A percentile compares a stretch with the other conserved stretches of the same genome.
Conservation (phyloP, 2,329 filamentous ascomycete genomes). For the Fusarium neocosmosporiellum region DNA sequence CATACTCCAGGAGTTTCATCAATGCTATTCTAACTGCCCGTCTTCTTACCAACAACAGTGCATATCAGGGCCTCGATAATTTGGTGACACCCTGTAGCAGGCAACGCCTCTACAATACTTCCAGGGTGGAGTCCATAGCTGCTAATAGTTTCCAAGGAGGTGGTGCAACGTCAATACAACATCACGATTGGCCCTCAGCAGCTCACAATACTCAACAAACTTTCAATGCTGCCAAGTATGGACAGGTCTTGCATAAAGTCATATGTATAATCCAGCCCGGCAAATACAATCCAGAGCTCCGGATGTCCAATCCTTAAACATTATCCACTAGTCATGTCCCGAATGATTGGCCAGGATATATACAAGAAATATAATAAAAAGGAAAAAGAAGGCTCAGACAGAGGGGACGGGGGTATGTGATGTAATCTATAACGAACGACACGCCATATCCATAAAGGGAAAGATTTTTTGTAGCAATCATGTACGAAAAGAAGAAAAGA, state of each 20-base stretch:
- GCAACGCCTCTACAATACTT: background rate
- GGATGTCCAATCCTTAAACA: constrained; percentile 33
- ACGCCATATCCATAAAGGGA: constrained; percentile 22
- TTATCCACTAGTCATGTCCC: constrained; percentile 39
- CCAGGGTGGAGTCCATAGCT: background rate
- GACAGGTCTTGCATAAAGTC: background rate
- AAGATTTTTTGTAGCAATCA: background rate
- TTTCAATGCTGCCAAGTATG: background rate
- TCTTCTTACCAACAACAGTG: background rate
- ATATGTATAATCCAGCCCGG: constrained; percentile 17
- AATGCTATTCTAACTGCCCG: background rate
- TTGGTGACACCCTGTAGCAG: background rate
- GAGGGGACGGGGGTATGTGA: constrained; percentile 28
- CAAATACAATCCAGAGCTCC: constrained; percentile 2
- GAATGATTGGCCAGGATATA: constrained; percentile 24
- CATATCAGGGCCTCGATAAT: background rate
- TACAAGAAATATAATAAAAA: constrained; percentile 13
- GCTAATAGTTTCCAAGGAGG: background rate
- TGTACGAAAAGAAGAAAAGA: constrained; percentile 8
- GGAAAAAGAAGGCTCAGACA: background rate
- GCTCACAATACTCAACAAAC: background rate
- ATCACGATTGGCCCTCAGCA: background rate
- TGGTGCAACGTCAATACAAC: background rate
- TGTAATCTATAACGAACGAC: constrained; percentile 31
- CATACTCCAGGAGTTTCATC: background rate